A percentile compares a stretch with the other conserved stretches of the same genome.
These are phyloP conservation scores for Aureobasidium uvarum DNA, from an alignment of 2,329 filamentous ascomycete genomes.

Conservation along the genomic window DNA sequence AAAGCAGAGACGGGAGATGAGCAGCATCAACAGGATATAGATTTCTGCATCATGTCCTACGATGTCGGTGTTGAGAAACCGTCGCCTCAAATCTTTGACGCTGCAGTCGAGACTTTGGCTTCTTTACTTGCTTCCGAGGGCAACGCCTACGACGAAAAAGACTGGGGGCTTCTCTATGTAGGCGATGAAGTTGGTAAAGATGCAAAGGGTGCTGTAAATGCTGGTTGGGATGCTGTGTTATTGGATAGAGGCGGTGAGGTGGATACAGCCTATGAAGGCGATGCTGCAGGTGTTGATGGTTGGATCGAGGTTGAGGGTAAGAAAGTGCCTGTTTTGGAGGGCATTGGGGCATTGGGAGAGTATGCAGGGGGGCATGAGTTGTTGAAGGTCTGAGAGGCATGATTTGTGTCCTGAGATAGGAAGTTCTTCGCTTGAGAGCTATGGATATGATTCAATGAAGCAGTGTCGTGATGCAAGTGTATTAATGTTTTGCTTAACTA, in stretches of 20 bases:
- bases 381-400: neutral
- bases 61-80: constrained; percentile 63
- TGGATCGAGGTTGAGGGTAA: constrained; percentile 10
- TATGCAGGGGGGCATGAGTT: constrained; percentile 8
- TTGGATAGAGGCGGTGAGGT: constrained; percentile 40
- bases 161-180: constrained; percentile 50
- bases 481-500: too few relatives aligned
- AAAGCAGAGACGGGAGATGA: neutral
- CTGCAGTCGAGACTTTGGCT: constrained; percentile 48
- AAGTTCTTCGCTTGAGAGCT: too few relatives aligned
- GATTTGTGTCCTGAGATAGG: too few relatives aligned
- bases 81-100: constrained; percentile 54
- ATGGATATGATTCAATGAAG: too few relatives aligned
- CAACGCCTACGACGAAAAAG: constrained; percentile 33
- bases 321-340: constrained; percentile 2
- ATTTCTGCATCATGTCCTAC: constrained; percentile 63
- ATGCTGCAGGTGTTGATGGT: constrained; percentile 8
- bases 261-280: constrained; percentile 20
- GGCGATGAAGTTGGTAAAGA: constrained; percentile 57
- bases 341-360: constrained; percentile 10
- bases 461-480: too few relatives aligned
- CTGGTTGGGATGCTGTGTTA: constrained; percentile 50
- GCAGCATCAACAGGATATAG: constrained; percentile 42
- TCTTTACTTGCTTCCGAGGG: constrained; percentile 38
- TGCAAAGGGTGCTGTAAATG: constrained; percentile 47